phyloP scores from a whole-genome alignment of 306 rosid genomes.

The Chamaecrista fasciculata region DNA sequence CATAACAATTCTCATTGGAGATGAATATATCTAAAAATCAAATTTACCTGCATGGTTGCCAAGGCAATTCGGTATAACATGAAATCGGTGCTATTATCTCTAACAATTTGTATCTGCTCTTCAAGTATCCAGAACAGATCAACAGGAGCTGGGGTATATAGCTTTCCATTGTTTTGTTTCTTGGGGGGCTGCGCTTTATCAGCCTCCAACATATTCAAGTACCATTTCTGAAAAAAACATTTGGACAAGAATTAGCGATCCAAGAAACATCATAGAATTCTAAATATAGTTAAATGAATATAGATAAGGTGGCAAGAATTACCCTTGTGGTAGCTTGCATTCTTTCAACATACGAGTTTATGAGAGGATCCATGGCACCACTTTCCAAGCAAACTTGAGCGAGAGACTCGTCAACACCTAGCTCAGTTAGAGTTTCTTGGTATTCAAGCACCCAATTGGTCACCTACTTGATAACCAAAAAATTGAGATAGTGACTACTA shows the following conservation, averaged over 20 bases:
- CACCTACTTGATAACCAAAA: slow-evolving; percentile 49
- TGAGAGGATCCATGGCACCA: slow-evolving; percentile 98
- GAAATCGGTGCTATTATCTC: slow-evolving; percentile 93
- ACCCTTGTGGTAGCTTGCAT: slow-evolving; percentile 98
- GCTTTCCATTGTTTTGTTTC: slow-evolving; percentile 94
- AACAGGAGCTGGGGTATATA: slow-evolving; percentile 97
- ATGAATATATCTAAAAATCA: slow-evolving; percentile 14
- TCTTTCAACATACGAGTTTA: slow-evolving; percentile 95
- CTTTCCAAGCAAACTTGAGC: slow-evolving; percentile 99
- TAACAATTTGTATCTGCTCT: slow-evolving; percentile 97
- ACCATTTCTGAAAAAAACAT: slow-evolving; percentile 78
- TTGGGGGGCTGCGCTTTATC: slow-evolving; percentile 95
- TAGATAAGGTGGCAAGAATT: slow-evolving; percentile 27
- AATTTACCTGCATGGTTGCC: slow-evolving; percentile 89
- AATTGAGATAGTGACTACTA: neutral
- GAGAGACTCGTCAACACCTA: slow-evolving; percentile 89
- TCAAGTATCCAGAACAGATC: slow-evolving; percentile 97
- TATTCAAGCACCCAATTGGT: slow-evolving; percentile 98
- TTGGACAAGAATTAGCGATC: slow-evolving; percentile 26
- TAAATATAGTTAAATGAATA: slow-evolving; percentile 15
- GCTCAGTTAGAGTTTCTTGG: slow-evolving; percentile 88
- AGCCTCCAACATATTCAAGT: slow-evolving; percentile 93
- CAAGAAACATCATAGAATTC: slow-evolving; percentile 24
- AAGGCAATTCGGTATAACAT: slow-evolving; percentile 91
- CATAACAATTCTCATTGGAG: slow-evolving; percentile 2